Evolutionary conservation across 2,329 filamentous ascomycete species (phyloP).

Genomic region (Trichoderma arundinaceum): DNA sequence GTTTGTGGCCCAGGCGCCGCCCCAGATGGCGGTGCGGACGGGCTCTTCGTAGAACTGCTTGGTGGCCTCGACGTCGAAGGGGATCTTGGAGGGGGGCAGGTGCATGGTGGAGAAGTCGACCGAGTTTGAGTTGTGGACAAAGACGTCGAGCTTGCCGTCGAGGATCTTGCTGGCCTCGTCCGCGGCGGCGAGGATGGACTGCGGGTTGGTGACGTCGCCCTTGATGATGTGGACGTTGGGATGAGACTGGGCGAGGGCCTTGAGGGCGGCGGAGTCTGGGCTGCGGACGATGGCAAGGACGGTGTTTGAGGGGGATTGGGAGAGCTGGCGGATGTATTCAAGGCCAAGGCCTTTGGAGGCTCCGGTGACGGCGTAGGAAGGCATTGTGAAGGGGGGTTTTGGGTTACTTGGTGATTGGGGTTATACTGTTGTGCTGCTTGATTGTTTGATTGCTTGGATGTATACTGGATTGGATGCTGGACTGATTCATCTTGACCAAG

Average conservation of each 20-base stretch:
- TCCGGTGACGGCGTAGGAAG: conserved; percentile 33
- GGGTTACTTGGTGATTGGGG: background rate
- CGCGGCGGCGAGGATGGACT: conserved; percentile 45
- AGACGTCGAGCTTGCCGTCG: conserved; percentile 47
- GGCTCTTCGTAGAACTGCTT: conserved; percentile 46
- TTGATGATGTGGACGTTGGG: conserved; percentile 48
- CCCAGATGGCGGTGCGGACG: conserved; percentile 44
- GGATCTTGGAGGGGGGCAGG: conserved; percentile 32
- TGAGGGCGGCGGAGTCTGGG: conserved; percentile 36
- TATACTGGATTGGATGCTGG: background rate
- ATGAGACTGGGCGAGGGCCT: conserved; percentile 39
- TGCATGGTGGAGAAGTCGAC: conserved; percentile 36
- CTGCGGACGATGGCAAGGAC: conserved; percentile 49
- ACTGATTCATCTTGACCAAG: background rate
- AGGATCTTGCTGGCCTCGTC: conserved; percentile 42
- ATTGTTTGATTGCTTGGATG: background rate
- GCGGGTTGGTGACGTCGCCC: conserved; percentile 43
- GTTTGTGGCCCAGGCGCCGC: conserved; percentile 39
- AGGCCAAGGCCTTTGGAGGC: conserved; percentile 34
- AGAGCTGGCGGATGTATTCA: conserved; percentile 43
- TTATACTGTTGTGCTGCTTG: background rate
- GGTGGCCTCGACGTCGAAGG: conserved; percentile 27
- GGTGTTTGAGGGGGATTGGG: conserved; percentile 42
- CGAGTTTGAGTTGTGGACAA: conserved; percentile 48
- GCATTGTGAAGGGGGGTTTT: conserved; percentile 16